Percentiles rank a stretch among this genome's conserved stretches.
These are phyloP conservation scores for Prunus fruticosa DNA, from an alignment of 306 rosid species.

Conservation along the genomic window DNA sequence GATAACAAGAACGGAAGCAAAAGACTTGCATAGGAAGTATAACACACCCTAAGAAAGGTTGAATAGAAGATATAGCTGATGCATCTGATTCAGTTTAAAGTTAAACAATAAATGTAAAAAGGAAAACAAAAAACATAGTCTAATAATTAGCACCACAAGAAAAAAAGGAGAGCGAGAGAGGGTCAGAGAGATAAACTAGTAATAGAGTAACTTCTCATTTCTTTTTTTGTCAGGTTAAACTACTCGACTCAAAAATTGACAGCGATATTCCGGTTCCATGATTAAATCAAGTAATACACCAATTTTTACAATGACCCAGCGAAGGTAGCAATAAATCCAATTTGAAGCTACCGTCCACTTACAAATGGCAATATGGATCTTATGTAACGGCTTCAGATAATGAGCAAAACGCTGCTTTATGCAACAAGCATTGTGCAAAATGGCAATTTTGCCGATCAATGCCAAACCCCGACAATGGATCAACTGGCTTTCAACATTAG, in stretches of 20 bases:
- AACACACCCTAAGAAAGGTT: too few species aligned
- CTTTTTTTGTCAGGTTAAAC: neutral
- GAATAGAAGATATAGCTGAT: too few species aligned
- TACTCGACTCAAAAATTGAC: neutral
- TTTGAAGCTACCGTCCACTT: neutral
- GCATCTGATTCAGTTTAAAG: too few species aligned
- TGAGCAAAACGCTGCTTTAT: neutral
- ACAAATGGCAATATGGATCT: constrained; percentile 8
- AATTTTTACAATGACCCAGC: neutral
- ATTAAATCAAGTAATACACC: neutral
- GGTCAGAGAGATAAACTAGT: too few species aligned
- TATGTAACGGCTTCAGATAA: neutral
- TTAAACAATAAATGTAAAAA: too few species aligned
- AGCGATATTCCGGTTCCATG: too few species aligned
- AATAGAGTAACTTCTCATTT: neutral
- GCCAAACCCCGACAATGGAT: constrained; percentile 6
- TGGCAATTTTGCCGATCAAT: neutral
- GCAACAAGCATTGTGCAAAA: neutral
- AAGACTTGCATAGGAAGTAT: too few species aligned
- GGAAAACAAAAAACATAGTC: too few species aligned
- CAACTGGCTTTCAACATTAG: constrained; percentile 6
- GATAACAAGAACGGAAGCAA: too few species aligned
- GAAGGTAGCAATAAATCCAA: neutral
- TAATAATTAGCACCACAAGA: too few species aligned
- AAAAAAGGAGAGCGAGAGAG: too few species aligned